Evolutionary conservation across 331 rosid genomes (phyloP).

Genomic region (Quercus lobata): DNA sequence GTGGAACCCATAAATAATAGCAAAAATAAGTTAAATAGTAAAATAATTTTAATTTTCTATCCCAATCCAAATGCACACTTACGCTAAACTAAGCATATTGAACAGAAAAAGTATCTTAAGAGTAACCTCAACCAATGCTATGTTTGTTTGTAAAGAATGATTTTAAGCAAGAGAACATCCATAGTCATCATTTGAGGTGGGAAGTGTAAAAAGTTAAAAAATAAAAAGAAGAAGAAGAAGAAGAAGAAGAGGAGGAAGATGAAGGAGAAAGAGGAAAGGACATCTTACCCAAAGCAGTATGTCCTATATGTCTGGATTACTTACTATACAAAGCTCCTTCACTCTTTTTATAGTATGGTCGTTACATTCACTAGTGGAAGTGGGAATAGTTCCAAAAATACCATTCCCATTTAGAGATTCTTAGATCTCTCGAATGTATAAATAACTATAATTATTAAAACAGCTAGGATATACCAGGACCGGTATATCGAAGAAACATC

Average conservation of each 20-base stretch:
- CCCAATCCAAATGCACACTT: not conserved
- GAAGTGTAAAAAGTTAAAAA: no score
- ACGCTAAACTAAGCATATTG: not conserved
- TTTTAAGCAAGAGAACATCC: not conserved
- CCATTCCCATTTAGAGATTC: not conserved
- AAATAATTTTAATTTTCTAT: no score
- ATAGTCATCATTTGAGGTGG: not conserved
- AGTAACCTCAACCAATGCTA: not conserved
- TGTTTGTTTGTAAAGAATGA: not conserved
- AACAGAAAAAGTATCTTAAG: not conserved
- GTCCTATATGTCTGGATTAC: not conserved
- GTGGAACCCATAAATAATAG: rapidly evolving
- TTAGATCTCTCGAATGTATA: not conserved
- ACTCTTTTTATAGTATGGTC: not conserved
- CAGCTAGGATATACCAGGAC: no score
- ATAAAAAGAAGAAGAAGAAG: no score
- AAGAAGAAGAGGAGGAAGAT: no score
- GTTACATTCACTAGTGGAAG: not conserved
- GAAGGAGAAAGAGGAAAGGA: not conserved
- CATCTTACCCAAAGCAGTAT: not conserved
- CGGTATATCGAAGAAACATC: no score
- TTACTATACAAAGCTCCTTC: not conserved
- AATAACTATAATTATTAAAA: no score
- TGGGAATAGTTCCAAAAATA: not conserved
- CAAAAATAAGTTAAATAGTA: no score